These are phyloP conservation scores for Cicer arietinum DNA, from an alignment of 306 rosid species.

Conservation along the genomic window DNA sequence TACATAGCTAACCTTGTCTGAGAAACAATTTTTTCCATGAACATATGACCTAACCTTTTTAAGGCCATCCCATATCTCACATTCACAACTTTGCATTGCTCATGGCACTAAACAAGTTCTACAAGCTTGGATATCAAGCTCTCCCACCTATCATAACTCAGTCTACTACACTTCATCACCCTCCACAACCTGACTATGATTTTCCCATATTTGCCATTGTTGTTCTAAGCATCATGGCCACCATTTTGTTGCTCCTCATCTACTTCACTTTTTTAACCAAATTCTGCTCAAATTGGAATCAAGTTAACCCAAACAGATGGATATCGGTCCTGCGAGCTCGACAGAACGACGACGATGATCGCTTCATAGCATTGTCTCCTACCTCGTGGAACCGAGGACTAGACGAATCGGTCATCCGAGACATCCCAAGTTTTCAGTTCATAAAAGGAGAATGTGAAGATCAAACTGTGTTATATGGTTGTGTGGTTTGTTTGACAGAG, in stretches of 20 bases:
- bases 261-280: slow-evolving; percentile 63
- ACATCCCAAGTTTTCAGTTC: slow-evolving; percentile 66
- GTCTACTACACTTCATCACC: slow-evolving; percentile 14
- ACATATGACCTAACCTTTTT: background rate
- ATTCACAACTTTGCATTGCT: slow-evolving; percentile 36
- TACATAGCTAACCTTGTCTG: slow-evolving; percentile 1
- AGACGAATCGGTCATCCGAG: slow-evolving; percentile 61
- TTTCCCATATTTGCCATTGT: slow-evolving; percentile 66
- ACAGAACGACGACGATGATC: slow-evolving; percentile 50
- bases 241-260: slow-evolving; percentile 58
- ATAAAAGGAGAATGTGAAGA: slow-evolving; percentile 43
- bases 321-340: slow-evolving; percentile 42
- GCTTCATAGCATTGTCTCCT: slow-evolving; percentile 68
- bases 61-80: slow-evolving; percentile 32
- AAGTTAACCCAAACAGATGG: slow-evolving; percentile 52
- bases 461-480: slow-evolving; percentile 48
- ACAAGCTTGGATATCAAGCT: slow-evolving; percentile 54
- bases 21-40: slow-evolving; percentile 39
- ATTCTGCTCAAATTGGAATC: slow-evolving; percentile 63
- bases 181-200: slow-evolving; percentile 53
- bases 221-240: slow-evolving; percentile 56
- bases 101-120: slow-evolving; percentile 53
- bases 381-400: slow-evolving; percentile 59
- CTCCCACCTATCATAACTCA: slow-evolving; percentile 50
- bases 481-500: slow-evolving; percentile 74